Evolutionary conservation across 768 basidiomycete genomes (phyloP).

Genomic region (Tricholoma sp.): DNA sequence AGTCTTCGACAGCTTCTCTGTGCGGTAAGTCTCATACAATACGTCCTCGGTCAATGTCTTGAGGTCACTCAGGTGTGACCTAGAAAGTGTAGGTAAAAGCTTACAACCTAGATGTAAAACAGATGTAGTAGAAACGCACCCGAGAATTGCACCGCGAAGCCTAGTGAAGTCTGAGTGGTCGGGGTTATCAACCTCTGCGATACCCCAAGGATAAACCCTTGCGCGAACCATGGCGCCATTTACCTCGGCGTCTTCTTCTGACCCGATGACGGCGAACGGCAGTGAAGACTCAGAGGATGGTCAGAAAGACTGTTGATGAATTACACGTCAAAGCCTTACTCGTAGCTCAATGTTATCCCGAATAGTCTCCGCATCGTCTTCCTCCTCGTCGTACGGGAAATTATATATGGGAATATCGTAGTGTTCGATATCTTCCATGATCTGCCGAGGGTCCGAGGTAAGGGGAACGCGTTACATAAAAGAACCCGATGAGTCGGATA

Average conservation of each 20-base stretch:
- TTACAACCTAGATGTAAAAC: background rate
- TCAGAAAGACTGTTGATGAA: background rate
- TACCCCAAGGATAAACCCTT: slow-evolving; percentile 87
- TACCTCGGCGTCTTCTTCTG: slow-evolving; percentile 81
- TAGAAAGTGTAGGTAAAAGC: slow-evolving; percentile 17
- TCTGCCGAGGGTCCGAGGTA: slow-evolving; percentile 34
- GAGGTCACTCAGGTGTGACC: slow-evolving; percentile 80
- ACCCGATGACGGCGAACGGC: slow-evolving; percentile 86
- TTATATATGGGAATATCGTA: slow-evolving; percentile 90
- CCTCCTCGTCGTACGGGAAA: slow-evolving; percentile 91
- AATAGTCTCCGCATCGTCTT: slow-evolving; percentile 91
- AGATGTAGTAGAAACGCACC: slow-evolving; percentile 28
- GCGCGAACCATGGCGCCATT: slow-evolving; percentile 76
- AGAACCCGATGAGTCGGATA: slow-evolving; percentile 7
- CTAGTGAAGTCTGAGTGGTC: slow-evolving; percentile 84
- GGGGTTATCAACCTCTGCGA: slow-evolving; percentile 89
- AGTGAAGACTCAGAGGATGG: slow-evolving; percentile 44
- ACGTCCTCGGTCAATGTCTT: slow-evolving; percentile 82
- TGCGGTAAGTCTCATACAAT: slow-evolving; percentile 84
- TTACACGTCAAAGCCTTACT: slow-evolving; percentile 30
- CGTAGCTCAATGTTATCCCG: slow-evolving; percentile 86
- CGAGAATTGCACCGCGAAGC: slow-evolving; percentile 73
- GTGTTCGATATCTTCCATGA: slow-evolving; percentile 91
- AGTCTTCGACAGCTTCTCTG: slow-evolving; percentile 79
- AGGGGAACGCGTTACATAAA: slow-evolving; percentile 1